These are phyloP conservation scores for Hypomyces perniciosus DNA, from an alignment of 2,329 filamentous ascomycete species.

Conservation along the genomic window DNA sequence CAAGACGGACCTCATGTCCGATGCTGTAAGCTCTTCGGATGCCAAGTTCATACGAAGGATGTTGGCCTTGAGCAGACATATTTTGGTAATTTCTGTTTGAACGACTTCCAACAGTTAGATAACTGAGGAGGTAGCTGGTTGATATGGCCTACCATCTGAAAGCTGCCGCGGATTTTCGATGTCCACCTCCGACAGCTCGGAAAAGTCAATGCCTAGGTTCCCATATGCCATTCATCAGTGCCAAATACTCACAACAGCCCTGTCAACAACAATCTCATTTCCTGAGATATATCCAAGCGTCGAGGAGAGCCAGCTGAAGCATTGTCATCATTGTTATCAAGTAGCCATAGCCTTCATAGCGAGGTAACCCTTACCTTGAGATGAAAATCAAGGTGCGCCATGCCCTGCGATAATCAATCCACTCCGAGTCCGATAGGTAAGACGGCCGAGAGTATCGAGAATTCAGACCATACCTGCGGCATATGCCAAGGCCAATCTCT, in stretches of 20 bases:
- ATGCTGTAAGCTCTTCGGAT: conserved; percentile 1
- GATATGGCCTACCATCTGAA: neutral
- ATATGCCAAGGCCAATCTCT: conserved; percentile 3
- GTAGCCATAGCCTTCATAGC: neutral
- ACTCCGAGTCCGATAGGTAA: neutral
- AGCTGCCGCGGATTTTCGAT: conserved; percentile 1
- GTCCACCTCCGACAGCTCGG: conserved; percentile 3
- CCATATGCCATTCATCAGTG: neutral
- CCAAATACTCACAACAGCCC: neutral
- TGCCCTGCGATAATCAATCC: conserved; percentile 6
- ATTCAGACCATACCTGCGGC: conserved; percentile 1
- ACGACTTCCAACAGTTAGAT: conserved; percentile 4
- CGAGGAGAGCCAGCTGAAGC: conserved; percentile 7
- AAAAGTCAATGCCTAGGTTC: neutral
- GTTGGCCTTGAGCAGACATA: conserved; percentile 9
- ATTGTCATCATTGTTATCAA: neutral
- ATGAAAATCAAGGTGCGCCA: conserved; percentile 13
- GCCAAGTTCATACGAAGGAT: conserved; percentile 10
- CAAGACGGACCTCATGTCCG: neutral
- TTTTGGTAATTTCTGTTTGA: conserved; percentile 11
- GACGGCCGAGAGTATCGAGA: neutral
- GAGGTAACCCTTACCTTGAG: conserved; percentile 1
- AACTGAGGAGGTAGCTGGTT: neutral
- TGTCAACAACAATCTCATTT: neutral
- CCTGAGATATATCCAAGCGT: conserved; percentile 9